Evolutionary conservation across 345 rosid species (phyloP), one percentile per base, ranked within the genome.

Genomic region (Physaria fendleri): DNA sequence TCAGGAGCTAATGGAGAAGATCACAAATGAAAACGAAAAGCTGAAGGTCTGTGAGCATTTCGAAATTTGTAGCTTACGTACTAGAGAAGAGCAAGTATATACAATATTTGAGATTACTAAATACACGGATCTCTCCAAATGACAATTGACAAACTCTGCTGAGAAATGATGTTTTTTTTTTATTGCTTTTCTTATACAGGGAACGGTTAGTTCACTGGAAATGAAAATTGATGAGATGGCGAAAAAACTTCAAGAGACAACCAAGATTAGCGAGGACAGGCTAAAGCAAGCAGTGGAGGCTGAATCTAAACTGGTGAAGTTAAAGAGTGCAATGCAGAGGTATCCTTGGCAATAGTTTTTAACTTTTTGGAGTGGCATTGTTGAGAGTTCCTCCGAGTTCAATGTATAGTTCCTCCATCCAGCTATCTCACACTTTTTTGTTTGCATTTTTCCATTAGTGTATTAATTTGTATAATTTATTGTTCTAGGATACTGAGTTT

Each of bases 271-370:
- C 61, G 88, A 90, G 72, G 96, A 94, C 73, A 82, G 99, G 68
- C 64, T 90, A 66, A 87, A 85, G 75, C 99, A 90, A 81, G 92
- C 97, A 71, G 29, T 77, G 78, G 97, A 85, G 6, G 95, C 97
- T 18, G 97, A 90, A 66, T 79, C 96, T 32, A 94, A 82, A 75
- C 44, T 90, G 48, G 80, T 83, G 65, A 82, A 77, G 68, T 71
- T 94, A 78, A 90, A 84, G 87, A 87, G 85, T 65, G 84, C 83
- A 56, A 87, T 94, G 97, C 88, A 94, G 39, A 90, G 84, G 99
- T 94, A 48, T n/a, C n/a, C n/a, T n/a, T n/a, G n/a, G n/a, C n/a
- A n/a, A n/a, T n/a, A n/a, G n/a, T n/a, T n/a, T n/a, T n/a, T n/a
- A n/a, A n/a, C 44, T 50, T 44, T 23, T 40, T 62, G 58, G 18